phyloP scores from a whole-genome alignment of 768 basidiomycete species.

The Podaxis pistillaris region DNA sequence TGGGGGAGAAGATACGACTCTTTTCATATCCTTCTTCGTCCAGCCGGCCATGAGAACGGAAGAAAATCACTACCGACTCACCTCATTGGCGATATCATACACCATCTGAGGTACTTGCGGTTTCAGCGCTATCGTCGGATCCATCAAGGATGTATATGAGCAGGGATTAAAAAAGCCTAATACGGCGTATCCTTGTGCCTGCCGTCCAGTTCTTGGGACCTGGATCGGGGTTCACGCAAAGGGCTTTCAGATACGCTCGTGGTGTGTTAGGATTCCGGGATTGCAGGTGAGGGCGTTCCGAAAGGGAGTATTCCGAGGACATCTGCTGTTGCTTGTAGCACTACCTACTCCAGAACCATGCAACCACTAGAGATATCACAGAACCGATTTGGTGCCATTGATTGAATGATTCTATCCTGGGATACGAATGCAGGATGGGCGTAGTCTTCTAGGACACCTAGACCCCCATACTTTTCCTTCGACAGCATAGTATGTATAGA shows the following conservation, averaged over 20 bases:
- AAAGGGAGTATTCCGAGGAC: neutral
- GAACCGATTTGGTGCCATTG: neutral
- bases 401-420: neutral
- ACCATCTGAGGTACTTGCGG: neutral
- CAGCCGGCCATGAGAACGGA: neutral
- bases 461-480: neutral
- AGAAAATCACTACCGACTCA: neutral
- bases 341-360: neutral
- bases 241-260: neutral
- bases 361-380: neutral
- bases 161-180: no score
- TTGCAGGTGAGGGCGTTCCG: neutral
- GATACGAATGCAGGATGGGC: neutral
- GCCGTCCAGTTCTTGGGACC: neutral
- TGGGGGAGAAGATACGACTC: neutral
- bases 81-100: neutral
- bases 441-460: neutral
- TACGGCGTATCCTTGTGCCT: no score
- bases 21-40: neutral
- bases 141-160: neutral
- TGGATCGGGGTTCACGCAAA: neutral
- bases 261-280: neutral
- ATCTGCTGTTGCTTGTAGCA: neutral
- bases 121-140: neutral
- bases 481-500: neutral